phyloP scores from a whole-genome alignment of 306 rosid genomes.

The Hippophae rhamnoides region DNA sequence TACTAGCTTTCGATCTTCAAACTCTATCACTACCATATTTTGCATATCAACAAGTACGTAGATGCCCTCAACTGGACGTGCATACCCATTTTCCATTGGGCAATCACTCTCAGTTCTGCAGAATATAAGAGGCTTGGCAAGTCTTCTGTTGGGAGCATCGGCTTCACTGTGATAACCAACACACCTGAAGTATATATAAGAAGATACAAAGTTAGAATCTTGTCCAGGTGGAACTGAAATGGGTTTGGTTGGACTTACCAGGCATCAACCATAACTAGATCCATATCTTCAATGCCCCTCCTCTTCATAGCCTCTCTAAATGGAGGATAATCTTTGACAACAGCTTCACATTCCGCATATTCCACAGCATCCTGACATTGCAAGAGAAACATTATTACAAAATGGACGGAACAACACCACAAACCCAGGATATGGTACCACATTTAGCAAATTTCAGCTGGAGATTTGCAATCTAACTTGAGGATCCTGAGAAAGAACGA shows the following conservation, averaged over 20 bases:
- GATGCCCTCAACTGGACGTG: slow-evolving; percentile 91
- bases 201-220: background rate
- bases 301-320: slow-evolving; percentile 90
- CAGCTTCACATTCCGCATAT: slow-evolving; percentile 90
- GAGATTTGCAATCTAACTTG: too few relatives aligned
- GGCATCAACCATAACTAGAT: slow-evolving; percentile 87
- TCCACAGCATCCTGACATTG: slow-evolving; percentile 67
- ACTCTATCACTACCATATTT: slow-evolving; percentile 77
- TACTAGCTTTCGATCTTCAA: slow-evolving; percentile 83
- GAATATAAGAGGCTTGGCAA: slow-evolving; percentile 78
- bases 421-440: too few relatives aligned
- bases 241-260: slow-evolving; percentile 35
- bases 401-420: too few relatives aligned
- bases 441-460: too few relatives aligned
- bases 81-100: slow-evolving; percentile 95
- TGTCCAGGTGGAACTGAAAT: background rate
- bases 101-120: slow-evolving; percentile 92
- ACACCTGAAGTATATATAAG: slow-evolving; percentile 46
- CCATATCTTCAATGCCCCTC: slow-evolving; percentile 95
- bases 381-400: background rate
- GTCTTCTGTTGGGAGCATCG: slow-evolving; percentile 78
- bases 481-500: too few relatives aligned
- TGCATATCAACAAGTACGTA: slow-evolving; percentile 79
- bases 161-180: slow-evolving; percentile 74
- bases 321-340: slow-evolving; percentile 78